Base-by-base conservation (phyloP, 2,329 filamentous ascomycete genomes). In the Fusarium solani-melongenae region DNA sequence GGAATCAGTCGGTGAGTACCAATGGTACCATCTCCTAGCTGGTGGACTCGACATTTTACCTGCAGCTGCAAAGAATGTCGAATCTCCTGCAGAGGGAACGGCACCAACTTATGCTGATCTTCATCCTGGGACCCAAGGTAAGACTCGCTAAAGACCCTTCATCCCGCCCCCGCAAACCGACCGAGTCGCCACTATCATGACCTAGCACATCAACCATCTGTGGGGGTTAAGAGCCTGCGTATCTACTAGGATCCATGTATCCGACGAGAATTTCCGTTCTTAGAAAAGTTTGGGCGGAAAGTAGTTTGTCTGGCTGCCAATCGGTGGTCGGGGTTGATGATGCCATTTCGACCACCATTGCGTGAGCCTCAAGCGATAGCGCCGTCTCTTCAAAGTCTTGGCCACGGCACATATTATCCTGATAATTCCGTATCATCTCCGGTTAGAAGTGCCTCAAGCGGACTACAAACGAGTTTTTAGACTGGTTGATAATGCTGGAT, bases 1-100 rank as follows among this genome's bases (percentile, higher is more conserved):
- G 0, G 83, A 87, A 68, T 90, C 88, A 8, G 85, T 79, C 20
- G 84, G 79, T 3, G 86, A 79, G 75, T 85, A 89, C 87, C 86
- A 89, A 66, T 86, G 81, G 46, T 74, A 74, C 69, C 71, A 72
- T 31, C 59, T 71, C 53, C 71, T 62, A 15, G 38, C 59, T 3
- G 55, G 64, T 29, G 31, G 44, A 15, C 29, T 56, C 22, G 71
- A 56, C 69, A 74, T 74, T 15, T 46, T 64, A 44, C 14, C 41
- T 33, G 44, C 31, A 51, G 33, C 20, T 51, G 15, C 22, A 22
- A 20, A 22, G 31, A 51, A 17, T 49, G 17, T 1, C 24, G 12
- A n/a, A 39, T 27, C 11, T 12, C 4, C 7, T 31, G 20, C 12
- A 39, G 24, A 8, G 62, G 55, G 17, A 29, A 27, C 20, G 4